phyloP scores from a whole-genome alignment of 441 rosid species.

The Aleurites moluccanus region DNA sequence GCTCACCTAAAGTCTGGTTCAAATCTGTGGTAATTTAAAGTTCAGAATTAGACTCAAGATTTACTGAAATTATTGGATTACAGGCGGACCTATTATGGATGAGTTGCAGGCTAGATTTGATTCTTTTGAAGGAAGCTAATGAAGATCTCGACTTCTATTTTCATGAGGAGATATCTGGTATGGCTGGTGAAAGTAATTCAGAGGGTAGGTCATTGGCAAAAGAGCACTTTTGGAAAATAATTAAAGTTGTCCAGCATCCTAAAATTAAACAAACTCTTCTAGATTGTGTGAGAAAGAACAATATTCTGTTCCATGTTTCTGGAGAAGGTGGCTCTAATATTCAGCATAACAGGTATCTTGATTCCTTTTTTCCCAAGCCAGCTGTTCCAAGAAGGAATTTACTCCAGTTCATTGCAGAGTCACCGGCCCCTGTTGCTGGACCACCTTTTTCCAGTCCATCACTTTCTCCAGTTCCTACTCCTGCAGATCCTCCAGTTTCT shows the following conservation, averaged over 20 bases:
- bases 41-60: not conserved
- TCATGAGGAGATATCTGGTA: conserved; percentile 32
- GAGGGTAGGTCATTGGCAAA: conserved; percentile 33
- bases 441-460: conserved; percentile 25
- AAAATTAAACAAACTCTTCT: conserved; percentile 46
- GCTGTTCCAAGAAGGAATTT: conserved; percentile 45
- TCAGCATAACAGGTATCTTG: conserved; percentile 34
- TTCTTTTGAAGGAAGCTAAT: conserved; percentile 44
- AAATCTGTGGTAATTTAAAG: not conserved
- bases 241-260: conserved; percentile 41
- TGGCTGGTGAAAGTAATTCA: conserved; percentile 19
- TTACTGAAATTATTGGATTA: conserved; percentile 24
- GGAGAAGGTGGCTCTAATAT: conserved; percentile 42
- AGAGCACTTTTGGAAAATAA: conserved; percentile 41
- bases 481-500: not conserved
- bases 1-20: not conserved
- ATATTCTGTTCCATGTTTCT: conserved; percentile 33
- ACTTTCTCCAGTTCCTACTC: conserved; percentile 4
- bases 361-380: conserved; percentile 32
- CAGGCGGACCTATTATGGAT: conserved; percentile 60
- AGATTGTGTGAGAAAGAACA: conserved; percentile 58
- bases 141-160: conserved; percentile 46
- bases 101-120: conserved; percentile 56
- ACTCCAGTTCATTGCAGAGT: conserved; percentile 34
- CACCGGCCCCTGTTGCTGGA: conserved; percentile 26